Evolutionary conservation across 2,329 filamentous ascomycete species (phyloP).

Genomic region (Beauveria medogensis): DNA sequence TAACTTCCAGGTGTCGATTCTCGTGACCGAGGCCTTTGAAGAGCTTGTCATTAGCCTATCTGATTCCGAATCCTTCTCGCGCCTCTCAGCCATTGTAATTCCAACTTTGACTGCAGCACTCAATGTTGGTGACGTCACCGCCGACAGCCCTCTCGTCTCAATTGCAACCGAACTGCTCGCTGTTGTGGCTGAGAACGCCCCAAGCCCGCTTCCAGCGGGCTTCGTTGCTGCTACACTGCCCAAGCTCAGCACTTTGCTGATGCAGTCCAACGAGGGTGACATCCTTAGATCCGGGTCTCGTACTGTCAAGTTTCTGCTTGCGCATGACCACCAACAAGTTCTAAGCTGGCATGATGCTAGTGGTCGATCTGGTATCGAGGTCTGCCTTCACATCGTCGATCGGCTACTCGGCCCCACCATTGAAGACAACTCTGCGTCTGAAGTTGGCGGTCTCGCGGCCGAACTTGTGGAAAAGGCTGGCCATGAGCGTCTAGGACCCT

Average conservation of each 20-base stretch:
- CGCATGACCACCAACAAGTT: conserved; percentile 83
- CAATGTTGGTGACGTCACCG: conserved; percentile 76
- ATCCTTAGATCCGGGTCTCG: conserved; percentile 80
- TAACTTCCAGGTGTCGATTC: conserved; percentile 84
- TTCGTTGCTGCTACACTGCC: conserved; percentile 82
- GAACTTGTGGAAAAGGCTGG: conserved; percentile 95
- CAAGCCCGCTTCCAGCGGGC: conserved; percentile 75
- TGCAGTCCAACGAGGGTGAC: conserved; percentile 79
- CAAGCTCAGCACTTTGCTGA: conserved; percentile 73
- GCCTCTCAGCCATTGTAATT: conserved; percentile 76
- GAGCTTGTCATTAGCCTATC: conserved; percentile 67
- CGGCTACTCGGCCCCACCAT: conserved; percentile 74
- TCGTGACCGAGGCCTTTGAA: conserved; percentile 87
- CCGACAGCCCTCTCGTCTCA: conserved; percentile 76
- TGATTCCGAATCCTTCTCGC: conserved; percentile 61
- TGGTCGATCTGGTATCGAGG: conserved; percentile 76
- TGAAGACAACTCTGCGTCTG: conserved; percentile 91
- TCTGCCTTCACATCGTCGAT: conserved; percentile 86
- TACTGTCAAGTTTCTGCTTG: conserved; percentile 80
- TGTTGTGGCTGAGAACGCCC: conserved; percentile 72
- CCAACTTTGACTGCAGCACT: conserved; percentile 85
- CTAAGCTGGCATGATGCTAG: conserved; percentile 77
- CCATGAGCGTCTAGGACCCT: conserved; percentile 81
- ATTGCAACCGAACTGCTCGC: conserved; percentile 79
- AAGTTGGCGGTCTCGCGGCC: conserved; percentile 88